A percentile compares a stretch with the other conserved stretches of the same genome.
These are phyloP conservation scores for Xylaria digitata DNA, from an alignment of 2,329 filamentous ascomycete species.

Conservation along the genomic window DNA sequence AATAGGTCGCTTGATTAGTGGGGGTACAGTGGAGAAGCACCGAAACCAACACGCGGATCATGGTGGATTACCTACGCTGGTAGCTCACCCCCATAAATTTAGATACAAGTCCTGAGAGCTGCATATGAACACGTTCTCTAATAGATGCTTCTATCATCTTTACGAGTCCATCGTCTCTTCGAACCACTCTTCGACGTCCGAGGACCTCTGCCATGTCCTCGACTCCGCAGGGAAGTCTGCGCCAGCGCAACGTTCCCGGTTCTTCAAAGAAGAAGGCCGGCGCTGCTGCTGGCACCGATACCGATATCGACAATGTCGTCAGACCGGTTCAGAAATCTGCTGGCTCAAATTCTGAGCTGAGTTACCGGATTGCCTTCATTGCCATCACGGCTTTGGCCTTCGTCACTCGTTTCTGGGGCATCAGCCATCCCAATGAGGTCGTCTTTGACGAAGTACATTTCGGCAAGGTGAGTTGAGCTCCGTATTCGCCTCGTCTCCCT, in stretches of 20 bases:
- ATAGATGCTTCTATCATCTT: constrained; percentile 5
- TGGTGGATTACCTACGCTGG: neutral
- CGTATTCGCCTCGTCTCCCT: neutral
- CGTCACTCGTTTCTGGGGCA: constrained; percentile 93
- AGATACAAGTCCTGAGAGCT: constrained; percentile 9
- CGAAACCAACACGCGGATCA: neutral
- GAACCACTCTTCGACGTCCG: constrained; percentile 16
- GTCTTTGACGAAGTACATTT: constrained; percentile 99
- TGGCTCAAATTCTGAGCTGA: constrained; percentile 72
- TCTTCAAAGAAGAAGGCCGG: constrained; percentile 63
- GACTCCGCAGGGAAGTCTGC: constrained; percentile 68
- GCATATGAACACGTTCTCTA: constrained; percentile 11
- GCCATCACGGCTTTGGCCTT: constrained; percentile 88
- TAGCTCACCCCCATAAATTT: constrained; percentile 3
- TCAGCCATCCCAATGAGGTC: constrained; percentile 93
- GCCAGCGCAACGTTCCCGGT: constrained; percentile 66
- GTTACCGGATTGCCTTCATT: constrained; percentile 82
- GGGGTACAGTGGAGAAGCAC: neutral
- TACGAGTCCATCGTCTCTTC: constrained; percentile 13
- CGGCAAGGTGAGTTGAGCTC: constrained; percentile 79
- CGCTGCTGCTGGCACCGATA: constrained; percentile 54
- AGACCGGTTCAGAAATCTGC: constrained; percentile 54
- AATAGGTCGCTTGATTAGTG: constrained; percentile 7
- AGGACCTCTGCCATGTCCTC: constrained; percentile 53
- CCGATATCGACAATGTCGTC: constrained; percentile 63